Evolutionary conservation across 352 stramenopile species (phyloP), one percentile per base, ranked within the genome.

Genomic region (Phytophthora cactorum): DNA sequence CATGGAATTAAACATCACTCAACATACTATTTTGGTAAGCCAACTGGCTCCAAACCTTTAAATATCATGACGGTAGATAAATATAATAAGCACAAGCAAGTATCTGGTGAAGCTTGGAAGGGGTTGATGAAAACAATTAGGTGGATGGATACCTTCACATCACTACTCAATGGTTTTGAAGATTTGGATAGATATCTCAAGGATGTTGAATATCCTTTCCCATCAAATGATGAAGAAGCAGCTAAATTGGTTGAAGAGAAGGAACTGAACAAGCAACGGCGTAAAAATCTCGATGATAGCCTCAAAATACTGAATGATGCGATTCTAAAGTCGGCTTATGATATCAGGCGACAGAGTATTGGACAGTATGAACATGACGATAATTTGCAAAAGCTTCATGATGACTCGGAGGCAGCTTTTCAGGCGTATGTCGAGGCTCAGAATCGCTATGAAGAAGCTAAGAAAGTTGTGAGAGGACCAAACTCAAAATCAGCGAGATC

Each of bases 131-230:
- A 43, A 11, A 65, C 36, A 29, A 65, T 65, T 6, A 32, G 29
- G 29, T 32, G 29, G 29, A 32, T 32, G 29, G 29, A 32, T 32
- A 32, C 6, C 29, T 65, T 65, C 12, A 43, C n/a, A 36, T 52
- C 8, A 11, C 15, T 65, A 10, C 34, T 65, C 5, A 15, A 58
- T n/a, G 12, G 57, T 10, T 45, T 65, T 58, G 57, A 65, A 14
- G 46, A 65, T 58, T 50, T 57, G 34, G 45, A 63, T 50, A 63
- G 43, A 50, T 56, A 64, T 56, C 34, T 64, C 10, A 55, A 57
- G 2, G 46, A 64, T 10, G 25, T 17, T 44, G 32, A 56, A 17
- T 50, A 64, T 56, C 57, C 45, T 44, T 41, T 32, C 32, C 45
- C 45, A 27, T 50, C 34, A 51, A 64, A 57, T 54, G 55, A 38